Conservation (phyloP, 1,284 basidiomycete species). For the Schizophyllum amplum region DNA sequence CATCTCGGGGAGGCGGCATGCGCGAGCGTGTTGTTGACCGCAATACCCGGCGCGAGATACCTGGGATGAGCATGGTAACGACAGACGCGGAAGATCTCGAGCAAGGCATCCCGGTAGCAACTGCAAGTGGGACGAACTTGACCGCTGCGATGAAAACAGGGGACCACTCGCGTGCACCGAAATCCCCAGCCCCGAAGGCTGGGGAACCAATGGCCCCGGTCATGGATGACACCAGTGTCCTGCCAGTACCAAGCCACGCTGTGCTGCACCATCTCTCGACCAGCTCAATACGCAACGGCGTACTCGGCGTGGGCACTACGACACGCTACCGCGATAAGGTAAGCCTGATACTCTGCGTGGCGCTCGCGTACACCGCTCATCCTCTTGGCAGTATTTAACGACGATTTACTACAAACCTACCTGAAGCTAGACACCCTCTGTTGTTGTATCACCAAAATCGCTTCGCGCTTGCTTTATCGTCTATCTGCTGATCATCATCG, state of each 20-base stretch:
- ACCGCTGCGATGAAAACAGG: neutral
- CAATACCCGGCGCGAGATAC: neutral
- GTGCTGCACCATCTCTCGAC: constrained; percentile 95
- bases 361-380: neutral
- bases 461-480: neutral
- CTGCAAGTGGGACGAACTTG: constrained; percentile 36
- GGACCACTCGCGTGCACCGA: constrained; percentile 13
- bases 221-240: constrained; percentile 87
- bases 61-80: constrained; percentile 7
- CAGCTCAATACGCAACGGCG: constrained; percentile 91
- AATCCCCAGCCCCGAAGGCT: constrained; percentile 5
- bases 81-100: constrained; percentile 13
- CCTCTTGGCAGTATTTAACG: constrained; percentile 38
- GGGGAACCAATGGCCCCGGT: constrained; percentile 18
- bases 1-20: constrained; percentile 15
- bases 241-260: constrained; percentile 92
- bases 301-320: constrained; percentile 89
- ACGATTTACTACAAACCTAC: constrained; percentile 56
- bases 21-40: constrained; percentile 15
- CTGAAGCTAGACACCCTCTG: constrained; percentile 10
- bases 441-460: neutral
- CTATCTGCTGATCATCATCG: neutral
- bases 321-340: constrained; percentile 94
- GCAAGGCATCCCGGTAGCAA: constrained; percentile 25
- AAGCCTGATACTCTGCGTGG: constrained; percentile 10